Conservation (phyloP, 495 filamentous ascomycete species). For the Lophiostoma macrostomum region DNA sequence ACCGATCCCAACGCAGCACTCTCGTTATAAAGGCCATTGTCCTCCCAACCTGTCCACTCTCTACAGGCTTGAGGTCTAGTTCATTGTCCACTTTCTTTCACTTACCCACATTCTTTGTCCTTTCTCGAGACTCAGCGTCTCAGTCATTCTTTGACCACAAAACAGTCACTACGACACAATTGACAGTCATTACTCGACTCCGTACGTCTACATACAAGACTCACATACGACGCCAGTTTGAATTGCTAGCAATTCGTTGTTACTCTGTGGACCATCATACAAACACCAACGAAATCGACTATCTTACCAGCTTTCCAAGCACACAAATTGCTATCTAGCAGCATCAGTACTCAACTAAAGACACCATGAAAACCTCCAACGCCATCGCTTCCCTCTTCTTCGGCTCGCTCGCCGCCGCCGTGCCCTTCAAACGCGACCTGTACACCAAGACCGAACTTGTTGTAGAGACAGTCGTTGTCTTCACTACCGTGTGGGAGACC, state of each 20-base stretch:
- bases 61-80: constrained; percentile 34
- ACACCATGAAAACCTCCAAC: constrained; percentile 30
- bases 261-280: constrained; percentile 6
- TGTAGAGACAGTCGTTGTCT: constrained; percentile 25
- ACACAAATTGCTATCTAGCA: constrained; percentile 22
- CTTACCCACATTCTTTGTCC: constrained; percentile 18
- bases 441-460: constrained; percentile 25
- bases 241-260: constrained; percentile 28
- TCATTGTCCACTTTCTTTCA: constrained; percentile 15
- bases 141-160: constrained; percentile 16
- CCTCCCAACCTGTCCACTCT: constrained; percentile 29
- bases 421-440: constrained; percentile 23
- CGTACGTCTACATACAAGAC: too few relatives aligned
- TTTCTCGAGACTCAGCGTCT: constrained; percentile 28
- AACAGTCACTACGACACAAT: constrained; percentile 12
- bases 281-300: constrained; percentile 3
- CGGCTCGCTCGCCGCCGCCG: constrained; percentile 19
- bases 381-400: constrained; percentile 23
- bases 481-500: constrained; percentile 18
- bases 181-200: constrained; percentile 5
- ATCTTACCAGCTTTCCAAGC: constrained; percentile 1
- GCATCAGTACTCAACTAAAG: background rate
- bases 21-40: constrained; percentile 1
- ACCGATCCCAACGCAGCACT: background rate
- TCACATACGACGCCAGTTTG: too few relatives aligned